phyloP scores from a whole-genome alignment of 148 eudicot species.

The Rhododendron vialii region DNA sequence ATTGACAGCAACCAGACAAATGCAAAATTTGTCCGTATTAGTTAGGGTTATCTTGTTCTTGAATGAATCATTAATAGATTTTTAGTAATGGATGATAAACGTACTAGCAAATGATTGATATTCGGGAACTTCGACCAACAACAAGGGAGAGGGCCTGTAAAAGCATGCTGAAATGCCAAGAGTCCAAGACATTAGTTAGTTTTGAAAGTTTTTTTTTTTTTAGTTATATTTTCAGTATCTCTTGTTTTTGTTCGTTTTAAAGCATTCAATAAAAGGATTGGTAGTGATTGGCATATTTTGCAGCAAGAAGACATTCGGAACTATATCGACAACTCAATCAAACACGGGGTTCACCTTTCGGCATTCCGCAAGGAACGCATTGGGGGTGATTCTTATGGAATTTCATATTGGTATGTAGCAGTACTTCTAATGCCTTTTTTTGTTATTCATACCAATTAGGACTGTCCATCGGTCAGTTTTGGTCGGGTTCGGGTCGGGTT shows the following conservation, averaged over 20 bases:
- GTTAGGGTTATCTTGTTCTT: neutral
- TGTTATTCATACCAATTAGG: neutral
- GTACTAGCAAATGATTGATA: neutral
- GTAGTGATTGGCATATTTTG: slow-evolving; percentile 24
- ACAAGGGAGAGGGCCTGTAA: neutral
- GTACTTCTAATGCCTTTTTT: neutral
- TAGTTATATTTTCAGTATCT: neutral
- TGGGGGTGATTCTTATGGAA: slow-evolving; percentile 95
- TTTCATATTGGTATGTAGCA: slow-evolving; percentile 74
- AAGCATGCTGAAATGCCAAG: neutral
- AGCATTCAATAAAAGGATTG: neutral
- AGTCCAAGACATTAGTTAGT: neutral
- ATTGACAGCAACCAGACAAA: neutral
- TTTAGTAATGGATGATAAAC: neutral
- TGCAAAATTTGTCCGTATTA: neutral
- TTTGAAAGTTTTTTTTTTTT: neutral
- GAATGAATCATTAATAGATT: neutral
- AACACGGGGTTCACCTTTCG: slow-evolving; percentile 73
- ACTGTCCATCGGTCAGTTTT: too few relatives aligned
- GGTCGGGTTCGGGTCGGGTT: too few relatives aligned
- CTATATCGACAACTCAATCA: slow-evolving; percentile 73
- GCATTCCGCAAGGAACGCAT: slow-evolving; percentile 80
- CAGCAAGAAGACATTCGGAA: slow-evolving; percentile 99
- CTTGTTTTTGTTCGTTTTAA: neutral
- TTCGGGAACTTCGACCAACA: neutral